phyloP scores from a whole-genome alignment of 2,329 filamentous ascomycete genomes.

The Ophiostoma perfectum region DNA sequence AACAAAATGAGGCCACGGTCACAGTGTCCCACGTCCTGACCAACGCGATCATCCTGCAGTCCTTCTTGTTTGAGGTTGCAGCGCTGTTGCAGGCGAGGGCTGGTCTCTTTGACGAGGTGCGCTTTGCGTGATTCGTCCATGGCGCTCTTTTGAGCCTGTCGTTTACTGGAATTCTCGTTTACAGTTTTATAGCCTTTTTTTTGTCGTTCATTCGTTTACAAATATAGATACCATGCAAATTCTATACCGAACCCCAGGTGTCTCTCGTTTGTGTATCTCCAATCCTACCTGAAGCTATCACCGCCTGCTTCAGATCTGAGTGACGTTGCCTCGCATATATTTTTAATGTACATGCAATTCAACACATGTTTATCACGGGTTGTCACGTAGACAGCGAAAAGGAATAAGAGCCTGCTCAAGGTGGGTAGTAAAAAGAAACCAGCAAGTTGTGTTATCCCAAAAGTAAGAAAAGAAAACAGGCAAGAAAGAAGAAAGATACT shows the following conservation, averaged over 20 bases:
- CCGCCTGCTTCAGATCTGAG: no score
- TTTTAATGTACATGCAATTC: background rate
- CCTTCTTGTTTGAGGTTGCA: constrained; percentile 71
- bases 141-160: no score
- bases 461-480: background rate
- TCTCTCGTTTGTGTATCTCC: background rate
- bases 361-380: no score
- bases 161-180: no score
- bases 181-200: background rate
- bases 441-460: constrained; percentile 20
- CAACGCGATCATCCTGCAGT: constrained; percentile 72
- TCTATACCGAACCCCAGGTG: background rate
- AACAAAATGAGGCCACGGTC: constrained; percentile 41
- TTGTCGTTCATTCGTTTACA: background rate
- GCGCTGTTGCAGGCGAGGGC: constrained; percentile 69
- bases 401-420: background rate
- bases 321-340: no score
- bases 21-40: constrained; percentile 74
- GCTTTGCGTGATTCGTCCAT: constrained; percentile 44
- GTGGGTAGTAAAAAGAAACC: background rate
- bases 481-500: background rate
- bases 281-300: no score
- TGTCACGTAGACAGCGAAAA: background rate
- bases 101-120: constrained; percentile 70
- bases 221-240: constrained; percentile 12